Percentiles rank a stretch among this genome's conserved stretches.
phyloP scores from a whole-genome alignment of 371 early-diverging fungal species.

The Amoeboaphelidium protococcarum region DNA sequence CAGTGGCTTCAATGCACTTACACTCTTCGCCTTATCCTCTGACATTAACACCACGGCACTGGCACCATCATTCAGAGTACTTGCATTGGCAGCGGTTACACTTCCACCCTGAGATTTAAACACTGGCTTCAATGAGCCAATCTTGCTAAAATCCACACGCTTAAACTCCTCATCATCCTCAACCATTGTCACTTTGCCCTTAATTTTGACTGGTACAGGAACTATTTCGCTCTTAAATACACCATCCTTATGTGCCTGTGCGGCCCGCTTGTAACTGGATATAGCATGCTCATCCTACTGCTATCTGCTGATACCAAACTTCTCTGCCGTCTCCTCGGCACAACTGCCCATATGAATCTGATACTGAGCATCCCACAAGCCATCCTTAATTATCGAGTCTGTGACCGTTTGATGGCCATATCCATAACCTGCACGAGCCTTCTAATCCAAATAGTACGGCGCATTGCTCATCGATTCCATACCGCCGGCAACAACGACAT shows the following conservation, averaged over 20 bases:
- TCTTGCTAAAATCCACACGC: slow-evolving; percentile 31
- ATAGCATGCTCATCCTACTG: slow-evolving; percentile 73
- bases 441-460: slow-evolving; percentile 46
- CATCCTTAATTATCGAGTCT: slow-evolving; percentile 77
- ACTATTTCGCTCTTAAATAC: slow-evolving; percentile 58
- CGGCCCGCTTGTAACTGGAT: slow-evolving; percentile 61
- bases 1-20: slow-evolving; percentile 46
- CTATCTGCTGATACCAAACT: slow-evolving; percentile 47
- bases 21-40: slow-evolving; percentile 31
- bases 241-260: slow-evolving; percentile 41
- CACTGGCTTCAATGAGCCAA: slow-evolving; percentile 61
- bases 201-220: slow-evolving; percentile 21
- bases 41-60: slow-evolving; percentile 68
- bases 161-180: slow-evolving; percentile 11
- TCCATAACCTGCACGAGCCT: slow-evolving; percentile 28
- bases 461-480: slow-evolving; percentile 92
- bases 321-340: slow-evolving; percentile 71
- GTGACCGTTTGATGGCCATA: slow-evolving; percentile 57
- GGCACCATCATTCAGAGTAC: slow-evolving; percentile 80
- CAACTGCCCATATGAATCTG: slow-evolving; percentile 57
- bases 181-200: slow-evolving; percentile 13
- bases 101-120: slow-evolving; percentile 68
- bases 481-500: slow-evolving; percentile 73
- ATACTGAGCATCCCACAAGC: slow-evolving; percentile 56
- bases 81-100: slow-evolving; percentile 88